Conservation (phyloP, 2,329 filamentous ascomycete genomes). For the Pyrenophora tritici-repentis region DNA sequence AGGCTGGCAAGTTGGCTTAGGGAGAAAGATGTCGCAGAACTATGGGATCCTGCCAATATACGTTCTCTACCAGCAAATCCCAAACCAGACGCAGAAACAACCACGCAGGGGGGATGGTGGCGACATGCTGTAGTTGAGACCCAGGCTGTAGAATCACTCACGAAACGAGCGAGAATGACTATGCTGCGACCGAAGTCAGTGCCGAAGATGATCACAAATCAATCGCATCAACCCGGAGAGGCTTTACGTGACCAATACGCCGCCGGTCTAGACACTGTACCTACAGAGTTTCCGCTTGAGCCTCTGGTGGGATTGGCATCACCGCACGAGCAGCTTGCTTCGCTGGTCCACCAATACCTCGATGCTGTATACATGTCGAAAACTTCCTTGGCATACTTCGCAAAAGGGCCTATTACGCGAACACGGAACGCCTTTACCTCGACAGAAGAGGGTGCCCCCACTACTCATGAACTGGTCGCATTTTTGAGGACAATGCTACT, state of each 20-base stretch:
- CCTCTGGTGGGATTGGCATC: conserved; percentile 16
- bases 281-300: conserved; percentile 13
- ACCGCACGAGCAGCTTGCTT: conserved; percentile 58
- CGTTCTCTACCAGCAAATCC: conserved; percentile 63
- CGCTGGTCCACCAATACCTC: conserved; percentile 45
- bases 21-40: conserved; percentile 56
- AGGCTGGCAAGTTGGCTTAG: conserved; percentile 71
- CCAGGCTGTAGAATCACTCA: conserved; percentile 19
- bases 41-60: conserved; percentile 30
- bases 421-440: conserved; percentile 72
- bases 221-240: conserved; percentile 2
- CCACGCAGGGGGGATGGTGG: conserved; percentile 37
- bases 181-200: conserved; percentile 36
- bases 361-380: conserved; percentile 57
- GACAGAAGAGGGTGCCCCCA: conserved; percentile 63
- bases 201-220: conserved; percentile 8
- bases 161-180: conserved; percentile 31
- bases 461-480: conserved; percentile 66
- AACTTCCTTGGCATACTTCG: conserved; percentile 81
- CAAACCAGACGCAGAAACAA: conserved; percentile 43
- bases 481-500: conserved; percentile 74
- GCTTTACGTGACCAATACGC: conserved; percentile 4
- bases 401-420: conserved; percentile 78
- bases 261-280: neutral
- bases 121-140: conserved; percentile 32